Evolutionary conservation across 768 basidiomycete genomes (phyloP).

Genomic region (Tricholoma flavovirens): DNA sequence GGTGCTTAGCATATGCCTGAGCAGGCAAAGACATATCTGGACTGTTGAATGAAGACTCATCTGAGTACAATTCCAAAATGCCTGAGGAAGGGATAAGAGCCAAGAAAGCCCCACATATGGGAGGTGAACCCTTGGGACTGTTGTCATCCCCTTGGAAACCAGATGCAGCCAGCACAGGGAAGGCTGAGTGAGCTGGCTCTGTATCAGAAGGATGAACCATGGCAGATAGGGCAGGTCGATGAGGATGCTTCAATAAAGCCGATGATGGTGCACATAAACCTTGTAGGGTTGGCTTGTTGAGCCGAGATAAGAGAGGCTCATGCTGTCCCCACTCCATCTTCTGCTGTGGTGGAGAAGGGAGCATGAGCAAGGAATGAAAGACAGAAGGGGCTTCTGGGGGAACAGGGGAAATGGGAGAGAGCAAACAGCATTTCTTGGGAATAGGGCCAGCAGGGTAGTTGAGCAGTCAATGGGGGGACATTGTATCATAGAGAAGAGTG

Average conservation of each 20-base stretch:
- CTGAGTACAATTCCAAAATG: conserved; percentile 38
- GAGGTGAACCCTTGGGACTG: conserved; percentile 36
- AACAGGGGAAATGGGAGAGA: conserved; percentile 35
- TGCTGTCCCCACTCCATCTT: conserved; percentile 44
- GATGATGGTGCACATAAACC: conserved; percentile 50
- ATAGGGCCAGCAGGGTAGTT: conserved; percentile 38
- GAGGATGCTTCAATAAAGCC: conserved; percentile 49
- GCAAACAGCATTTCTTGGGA: no score
- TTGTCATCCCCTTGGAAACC: conserved; percentile 20
- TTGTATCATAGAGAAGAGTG: conserved; percentile 52
- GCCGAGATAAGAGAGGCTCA: no score
- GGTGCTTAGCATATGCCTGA: no score
- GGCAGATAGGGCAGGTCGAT: conserved; percentile 65
- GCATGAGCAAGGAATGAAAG: conserved; percentile 47
- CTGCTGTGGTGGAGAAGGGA: conserved; percentile 45
- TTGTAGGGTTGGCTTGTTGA: no score
- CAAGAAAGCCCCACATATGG: conserved; percentile 68
- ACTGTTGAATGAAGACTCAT: conserved; percentile 59
- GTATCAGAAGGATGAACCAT: conserved; percentile 44
- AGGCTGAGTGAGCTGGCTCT: conserved; percentile 31
- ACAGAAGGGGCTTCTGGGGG: no score
- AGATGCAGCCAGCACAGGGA: no score
- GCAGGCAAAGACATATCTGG: no score
- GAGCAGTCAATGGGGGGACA: conserved; percentile 45
- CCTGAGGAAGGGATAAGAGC: conserved; percentile 64